Evolutionary conservation across 352 stramenopile genomes (phyloP), one percentile per base, ranked within the genome.

Genomic region (Pythium utonaiense): DNA sequence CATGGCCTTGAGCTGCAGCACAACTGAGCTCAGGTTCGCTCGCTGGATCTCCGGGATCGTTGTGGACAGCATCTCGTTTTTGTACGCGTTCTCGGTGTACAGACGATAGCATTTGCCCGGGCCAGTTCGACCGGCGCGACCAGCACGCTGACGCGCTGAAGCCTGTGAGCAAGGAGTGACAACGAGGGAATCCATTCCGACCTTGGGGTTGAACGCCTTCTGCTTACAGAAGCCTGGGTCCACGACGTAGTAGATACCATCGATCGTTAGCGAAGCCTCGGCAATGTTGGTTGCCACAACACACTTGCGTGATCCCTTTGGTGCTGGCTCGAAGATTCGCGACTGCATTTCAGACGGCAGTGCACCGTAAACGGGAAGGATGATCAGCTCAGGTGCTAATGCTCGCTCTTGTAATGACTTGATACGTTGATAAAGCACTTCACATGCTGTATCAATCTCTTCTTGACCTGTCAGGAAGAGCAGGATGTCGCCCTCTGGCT

Each of bases 261-360:
- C 97, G 70, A 99, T 99, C 4, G 98, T 99, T 24, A 99, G 78
- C 13, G 96, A 99, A 3, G 98, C 96, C 75, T 99, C 98, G 1
- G 98, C 98, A 69, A 99, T 99, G 77, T 99, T 99, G 8, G 98
- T 99, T 0, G 98, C 97, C 10, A 99, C 91, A 0, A 99, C 93
- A 70, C 95, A 98, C 75, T 99, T 99, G 41, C 98, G 93, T 2
- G 93, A 90, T 24, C 96, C 96, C 55, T 89, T 85, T 0, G 95
- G 95, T 38, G 97, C 95, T 12, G 96, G 97, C 73, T 99, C 96
- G 66, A 99, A 99, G 63, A 99, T 99, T 7, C 95, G 86, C 13
- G 93, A 98, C 76, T 99, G 98, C 95, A 99, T 98, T 75, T 99
- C 97, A 1, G 93, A 98, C 40, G 97, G 97, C 31, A 99, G 77